Conservation (phyloP, 2,329 filamentous ascomycete species). For the Phoma sp. region DNA sequence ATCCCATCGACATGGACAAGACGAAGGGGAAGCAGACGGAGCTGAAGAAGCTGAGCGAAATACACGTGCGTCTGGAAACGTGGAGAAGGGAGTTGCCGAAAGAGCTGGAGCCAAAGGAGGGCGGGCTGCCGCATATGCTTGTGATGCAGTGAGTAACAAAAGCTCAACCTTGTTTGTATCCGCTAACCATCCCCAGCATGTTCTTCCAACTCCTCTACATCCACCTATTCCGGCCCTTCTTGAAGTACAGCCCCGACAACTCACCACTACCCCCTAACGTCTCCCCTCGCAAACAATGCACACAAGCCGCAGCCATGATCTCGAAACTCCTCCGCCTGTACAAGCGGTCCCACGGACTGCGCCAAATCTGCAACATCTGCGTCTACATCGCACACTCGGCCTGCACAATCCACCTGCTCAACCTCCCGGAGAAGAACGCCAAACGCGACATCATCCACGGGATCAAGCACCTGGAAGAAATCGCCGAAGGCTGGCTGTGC, state of each 20-base stretch:
- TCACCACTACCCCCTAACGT: constrained; percentile 87
- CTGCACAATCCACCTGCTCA: constrained; percentile 92
- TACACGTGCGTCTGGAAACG: constrained; percentile 86
- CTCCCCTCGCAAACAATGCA: constrained; percentile 88
- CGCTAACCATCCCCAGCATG: constrained; percentile 69
- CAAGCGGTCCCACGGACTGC: constrained; percentile 86
- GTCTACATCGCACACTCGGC: constrained; percentile 96
- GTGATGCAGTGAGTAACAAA: constrained; percentile 78
- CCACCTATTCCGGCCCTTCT: constrained; percentile 91
- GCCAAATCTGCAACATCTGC: constrained; percentile 94
- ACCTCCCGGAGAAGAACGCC: constrained; percentile 89
- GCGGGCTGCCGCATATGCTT: constrained; percentile 82
- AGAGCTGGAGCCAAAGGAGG: constrained; percentile 88
- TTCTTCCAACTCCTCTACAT: constrained; percentile 96
- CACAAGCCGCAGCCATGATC: constrained; percentile 84
- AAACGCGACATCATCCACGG: constrained; percentile 89
- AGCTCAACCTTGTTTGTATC: too few species aligned
- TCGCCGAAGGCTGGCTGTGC: constrained; percentile 92
- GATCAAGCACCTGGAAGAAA: constrained; percentile 90
- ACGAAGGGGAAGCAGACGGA: constrained; percentile 77
- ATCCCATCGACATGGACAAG: constrained; percentile 70
- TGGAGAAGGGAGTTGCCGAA: constrained; percentile 85
- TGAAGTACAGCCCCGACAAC: constrained; percentile 82
- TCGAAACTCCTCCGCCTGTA: constrained; percentile 95
- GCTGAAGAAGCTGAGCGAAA: constrained; percentile 88